Percentiles rank a stretch among this genome's conserved stretches.
phyloP scores from a whole-genome alignment of 1,284 basidiomycete genomes.

The Tilletia horrida region DNA sequence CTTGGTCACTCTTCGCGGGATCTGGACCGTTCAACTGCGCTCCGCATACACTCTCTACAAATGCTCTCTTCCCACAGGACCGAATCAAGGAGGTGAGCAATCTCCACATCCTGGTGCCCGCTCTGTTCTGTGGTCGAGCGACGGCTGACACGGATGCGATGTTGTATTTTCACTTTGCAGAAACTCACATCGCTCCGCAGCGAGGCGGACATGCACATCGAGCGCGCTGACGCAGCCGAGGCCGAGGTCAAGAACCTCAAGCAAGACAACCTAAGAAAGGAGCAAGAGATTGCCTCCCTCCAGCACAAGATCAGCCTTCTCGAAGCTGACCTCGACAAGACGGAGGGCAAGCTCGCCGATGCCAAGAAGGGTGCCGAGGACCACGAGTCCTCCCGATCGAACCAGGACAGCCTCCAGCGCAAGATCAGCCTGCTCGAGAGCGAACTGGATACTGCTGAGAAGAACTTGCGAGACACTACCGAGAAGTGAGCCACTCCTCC shows the following conservation, averaged over 20 bases:
- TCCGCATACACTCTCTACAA: background rate
- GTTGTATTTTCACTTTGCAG: no score
- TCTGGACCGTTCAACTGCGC: no score
- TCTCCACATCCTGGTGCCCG: background rate
- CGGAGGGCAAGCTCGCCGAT: conserved; percentile 70
- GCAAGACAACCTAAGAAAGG: conserved; percentile 74
- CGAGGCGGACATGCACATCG: conserved; percentile 75
- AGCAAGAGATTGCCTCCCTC: conserved; percentile 83
- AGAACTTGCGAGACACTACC: conserved; percentile 91
- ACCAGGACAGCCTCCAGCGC: conserved; percentile 72
- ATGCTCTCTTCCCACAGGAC: conserved; percentile 54
- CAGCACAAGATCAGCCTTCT: conserved; percentile 70
- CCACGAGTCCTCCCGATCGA: conserved; percentile 70
- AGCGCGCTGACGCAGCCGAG: conserved; percentile 53
- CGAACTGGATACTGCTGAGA: conserved; percentile 92
- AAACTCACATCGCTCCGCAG: conserved; percentile 67
- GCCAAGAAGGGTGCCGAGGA: conserved; percentile 71
- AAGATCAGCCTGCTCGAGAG: conserved; percentile 92
- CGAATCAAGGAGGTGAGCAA: conserved; percentile 61
- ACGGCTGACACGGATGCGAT: no score
- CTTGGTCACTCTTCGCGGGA: no score
- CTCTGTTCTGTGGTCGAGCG: background rate
- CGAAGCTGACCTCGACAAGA: conserved; percentile 72
- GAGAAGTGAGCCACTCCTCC: conserved; percentile 73
- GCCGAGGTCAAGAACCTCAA: conserved; percentile 61